A percentile compares a stretch with the other conserved stretches of the same genome.
Conservation (phyloP, 2,329 filamentous ascomycete species). For the Alternaria sp. region DNA sequence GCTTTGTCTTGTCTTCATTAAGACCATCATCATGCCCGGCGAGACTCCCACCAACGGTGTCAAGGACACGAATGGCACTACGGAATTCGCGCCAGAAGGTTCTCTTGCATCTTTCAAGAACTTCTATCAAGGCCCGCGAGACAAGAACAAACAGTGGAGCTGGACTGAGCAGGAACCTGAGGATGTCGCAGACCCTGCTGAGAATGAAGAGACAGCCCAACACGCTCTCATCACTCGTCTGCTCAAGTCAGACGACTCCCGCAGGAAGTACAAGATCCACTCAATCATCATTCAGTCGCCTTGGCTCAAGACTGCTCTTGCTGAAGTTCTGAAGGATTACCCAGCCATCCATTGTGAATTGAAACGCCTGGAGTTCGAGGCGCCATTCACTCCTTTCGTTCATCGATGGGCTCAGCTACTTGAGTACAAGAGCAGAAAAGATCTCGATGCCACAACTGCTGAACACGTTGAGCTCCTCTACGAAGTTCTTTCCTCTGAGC, state of each 20-base stretch:
- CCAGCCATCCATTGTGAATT: slow-evolving; percentile 66
- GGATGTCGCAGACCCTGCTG: slow-evolving; percentile 50
- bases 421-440: slow-evolving; percentile 17
- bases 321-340: slow-evolving; percentile 63
- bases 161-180: slow-evolving; percentile 35
- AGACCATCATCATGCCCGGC: not conserved
- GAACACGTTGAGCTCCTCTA: slow-evolving; percentile 49
- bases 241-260: slow-evolving; percentile 55
- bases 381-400: slow-evolving; percentile 68
- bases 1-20: not conserved
- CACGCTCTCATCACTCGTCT: slow-evolving; percentile 57
- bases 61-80: not conserved
- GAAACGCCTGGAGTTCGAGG: slow-evolving; percentile 65
- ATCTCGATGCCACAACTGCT: slow-evolving; percentile 26
- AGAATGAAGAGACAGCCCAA: slow-evolving; percentile 66
- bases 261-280: slow-evolving; percentile 66
- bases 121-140: slow-evolving; percentile 31
- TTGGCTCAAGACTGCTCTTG: slow-evolving; percentile 63
- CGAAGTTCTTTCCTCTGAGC: slow-evolving; percentile 46
- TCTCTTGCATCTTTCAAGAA: slow-evolving; percentile 25
- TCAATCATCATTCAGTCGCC: slow-evolving; percentile 70
- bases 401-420: slow-evolving; percentile 64
- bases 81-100: slow-evolving; percentile 15
- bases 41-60: slow-evolving; percentile 5
- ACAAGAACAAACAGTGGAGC: slow-evolving; percentile 33